phyloP scores from a whole-genome alignment of 768 basidiomycete genomes.

The Panus rudis region DNA sequence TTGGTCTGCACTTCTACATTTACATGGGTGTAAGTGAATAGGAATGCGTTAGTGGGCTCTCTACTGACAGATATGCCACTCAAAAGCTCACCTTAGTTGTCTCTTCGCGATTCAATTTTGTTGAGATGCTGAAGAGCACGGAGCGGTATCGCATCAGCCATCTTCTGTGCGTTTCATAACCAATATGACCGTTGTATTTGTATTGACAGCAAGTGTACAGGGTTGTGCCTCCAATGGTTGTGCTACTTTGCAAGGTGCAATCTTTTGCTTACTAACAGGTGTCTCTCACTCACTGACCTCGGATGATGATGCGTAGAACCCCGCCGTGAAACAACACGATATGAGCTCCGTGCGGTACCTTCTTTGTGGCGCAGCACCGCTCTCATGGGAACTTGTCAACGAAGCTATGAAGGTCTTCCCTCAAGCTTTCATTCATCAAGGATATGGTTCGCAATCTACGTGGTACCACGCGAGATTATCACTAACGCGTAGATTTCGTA shows the following conservation, averaged over 20 bases:
- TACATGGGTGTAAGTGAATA: conserved; percentile 42
- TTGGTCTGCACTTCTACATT: conserved; percentile 53
- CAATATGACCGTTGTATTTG: background rate
- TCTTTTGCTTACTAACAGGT: background rate
- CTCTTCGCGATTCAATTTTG: conserved; percentile 23
- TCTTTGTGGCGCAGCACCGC: conserved; percentile 27
- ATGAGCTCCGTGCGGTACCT: conserved; percentile 21
- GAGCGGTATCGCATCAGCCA: conserved; percentile 25
- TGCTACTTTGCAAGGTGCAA: conserved; percentile 26
- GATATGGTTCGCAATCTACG: conserved; percentile 35
- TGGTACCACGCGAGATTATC: background rate
- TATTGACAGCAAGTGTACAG: conserved; percentile 6
- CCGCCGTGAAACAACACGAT: conserved; percentile 25
- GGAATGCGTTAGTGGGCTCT: too few species aligned
- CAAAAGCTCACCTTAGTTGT: conserved; percentile 22
- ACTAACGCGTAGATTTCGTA: background rate
- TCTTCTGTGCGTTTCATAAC: conserved; percentile 18
- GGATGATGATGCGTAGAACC: conserved; percentile 13
- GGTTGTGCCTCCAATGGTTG: conserved; percentile 26
- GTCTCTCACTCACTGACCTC: background rate
- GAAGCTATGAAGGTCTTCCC: conserved; percentile 45
- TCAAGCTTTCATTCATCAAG: conserved; percentile 48
- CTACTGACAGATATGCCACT: conserved; percentile 47
- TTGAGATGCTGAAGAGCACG: conserved; percentile 26
- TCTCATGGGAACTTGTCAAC: conserved; percentile 28